Evolutionary conservation across 140 eudicot species (phyloP), one percentile per base, ranked within the genome.

Genomic region (Cichorium intybus): DNA sequence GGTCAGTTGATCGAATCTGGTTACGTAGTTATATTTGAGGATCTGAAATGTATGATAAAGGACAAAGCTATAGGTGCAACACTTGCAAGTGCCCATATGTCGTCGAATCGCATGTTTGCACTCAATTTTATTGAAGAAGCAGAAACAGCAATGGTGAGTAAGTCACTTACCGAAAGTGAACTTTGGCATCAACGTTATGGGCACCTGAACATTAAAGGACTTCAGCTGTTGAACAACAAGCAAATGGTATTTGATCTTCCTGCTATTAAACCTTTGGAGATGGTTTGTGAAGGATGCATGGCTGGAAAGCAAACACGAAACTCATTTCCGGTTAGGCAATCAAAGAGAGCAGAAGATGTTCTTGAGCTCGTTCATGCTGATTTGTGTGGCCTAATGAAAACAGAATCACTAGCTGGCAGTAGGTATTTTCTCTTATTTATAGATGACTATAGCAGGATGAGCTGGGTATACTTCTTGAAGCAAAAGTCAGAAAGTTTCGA

Each of bases 351-450:
- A 0, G 5, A 9, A n/a, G 27, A 45, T 5, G 15, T 18, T 15
- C 24, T 69, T 7, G 58, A 69, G 20, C 22, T 69, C 5, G 46
- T 56, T 1, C 59, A 69, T 27, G 41, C 53, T 6, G 61, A 70
- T 20, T 14, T 70, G 1, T 70, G 55, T 17, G 55, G 26, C 2
- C 55, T 24, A 20, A 49, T 49, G 55, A 49, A 24, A 24, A 49
- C 55, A 0, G 24, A 17, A 49, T 49, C 55, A 17, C 20, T 49
- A 17, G 23, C 55, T 0, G 26, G n/a, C n/a, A n/a, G n/a, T n/a
- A n/a, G n/a, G n/a, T n/a, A 43, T 43, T 43, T 43, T 11, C 49
- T 43, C 5, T 17, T 11, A 11, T 10, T 43, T 43, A 43, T 17
- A 0, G 49, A 43, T 43, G 49, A 43, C 15, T 43, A 10, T 7